These are phyloP conservation scores for Vachellia collinsii DNA, from an alignment of 306 rosid species.

Conservation along the genomic window DNA sequence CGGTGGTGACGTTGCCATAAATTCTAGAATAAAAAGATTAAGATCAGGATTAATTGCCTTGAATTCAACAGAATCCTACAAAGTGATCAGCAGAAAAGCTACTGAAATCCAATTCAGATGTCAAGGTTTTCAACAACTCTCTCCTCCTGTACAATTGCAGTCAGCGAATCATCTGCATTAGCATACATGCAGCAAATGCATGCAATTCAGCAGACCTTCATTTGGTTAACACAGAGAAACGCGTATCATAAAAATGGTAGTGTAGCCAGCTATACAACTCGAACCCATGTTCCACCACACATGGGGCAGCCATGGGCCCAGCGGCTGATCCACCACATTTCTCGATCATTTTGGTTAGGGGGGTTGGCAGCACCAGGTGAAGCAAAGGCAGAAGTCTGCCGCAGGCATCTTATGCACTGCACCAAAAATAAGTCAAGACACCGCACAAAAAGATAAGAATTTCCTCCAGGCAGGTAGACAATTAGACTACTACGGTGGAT, in stretches of 20 bases:
- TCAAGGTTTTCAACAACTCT: conserved; percentile 32
- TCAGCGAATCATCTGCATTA: conserved; percentile 34
- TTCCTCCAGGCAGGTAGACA: conserved; percentile 4
- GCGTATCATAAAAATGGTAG: neutral
- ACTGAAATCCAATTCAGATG: conserved; percentile 24
- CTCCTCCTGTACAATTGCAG: conserved; percentile 40
- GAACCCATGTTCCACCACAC: conserved; percentile 99
- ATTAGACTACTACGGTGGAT: neutral
- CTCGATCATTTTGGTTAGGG: conserved; percentile 62
- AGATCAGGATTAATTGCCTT: conserved; percentile 22
- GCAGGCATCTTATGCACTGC: conserved; percentile 96
- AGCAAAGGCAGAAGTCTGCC: conserved; percentile 92
- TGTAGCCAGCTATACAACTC: conserved; percentile 68
- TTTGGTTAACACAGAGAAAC: conserved; percentile 23
- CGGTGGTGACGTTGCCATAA: conserved; percentile 3
- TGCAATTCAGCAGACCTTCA: conserved; percentile 14
- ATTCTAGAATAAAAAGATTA: conserved; percentile 1
- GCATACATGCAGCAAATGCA: conserved; percentile 9
- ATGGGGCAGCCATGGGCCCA: conserved; percentile 97
- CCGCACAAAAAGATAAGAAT: conserved; percentile 28
- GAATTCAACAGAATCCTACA: conserved; percentile 1
- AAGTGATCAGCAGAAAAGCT: conserved; percentile 17
- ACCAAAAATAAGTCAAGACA: conserved; percentile 35
- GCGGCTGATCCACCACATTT: conserved; percentile 97
- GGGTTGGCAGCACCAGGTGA: conserved; percentile 63